A percentile compares a stretch with the other conserved stretches of the same genome.
Conservation (phyloP, 139 green algal genomes). For the Auxenochlorella pyrenoidosa region DNA sequence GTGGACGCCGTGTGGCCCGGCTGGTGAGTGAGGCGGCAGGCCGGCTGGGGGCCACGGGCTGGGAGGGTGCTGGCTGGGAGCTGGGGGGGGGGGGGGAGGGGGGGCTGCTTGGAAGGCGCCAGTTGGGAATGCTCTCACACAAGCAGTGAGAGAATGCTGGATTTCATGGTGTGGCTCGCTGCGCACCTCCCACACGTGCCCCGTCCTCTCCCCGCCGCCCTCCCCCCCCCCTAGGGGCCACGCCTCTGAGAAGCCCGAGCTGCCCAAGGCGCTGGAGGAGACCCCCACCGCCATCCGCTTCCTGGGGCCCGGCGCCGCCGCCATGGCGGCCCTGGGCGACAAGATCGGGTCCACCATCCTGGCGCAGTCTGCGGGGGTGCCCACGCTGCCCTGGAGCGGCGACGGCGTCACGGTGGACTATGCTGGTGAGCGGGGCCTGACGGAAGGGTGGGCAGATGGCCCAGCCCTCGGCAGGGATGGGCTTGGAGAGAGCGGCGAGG, state of each 20-base stretch:
- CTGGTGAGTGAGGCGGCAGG: too few species aligned
- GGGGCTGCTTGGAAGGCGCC: neutral
- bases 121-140: too few species aligned
- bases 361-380: constrained; percentile 85
- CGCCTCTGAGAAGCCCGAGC: constrained; percentile 95
- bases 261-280: constrained; percentile 79
- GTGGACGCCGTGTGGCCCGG: constrained; percentile 98
- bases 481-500: too few species aligned
- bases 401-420: constrained; percentile 77
- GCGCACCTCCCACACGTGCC: too few species aligned
- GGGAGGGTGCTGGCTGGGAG: neutral
- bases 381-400: constrained; percentile 93
- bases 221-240: constrained; percentile 82
- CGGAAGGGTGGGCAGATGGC: neutral
- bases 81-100: neutral
- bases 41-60: too few species aligned
- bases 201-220: neutral
- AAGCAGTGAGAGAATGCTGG: too few species aligned
- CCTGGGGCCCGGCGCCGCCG: constrained; percentile 81
- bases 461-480: too few species aligned
- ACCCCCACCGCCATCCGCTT: constrained; percentile 83
- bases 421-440: constrained; percentile 3
- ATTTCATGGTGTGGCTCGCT: too few species aligned
- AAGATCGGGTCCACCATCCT: constrained; percentile 96
- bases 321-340: constrained; percentile 97